phyloP scores from a whole-genome alignment of 2,329 filamentous ascomycete species.

The Alternaria conjuncta region DNA sequence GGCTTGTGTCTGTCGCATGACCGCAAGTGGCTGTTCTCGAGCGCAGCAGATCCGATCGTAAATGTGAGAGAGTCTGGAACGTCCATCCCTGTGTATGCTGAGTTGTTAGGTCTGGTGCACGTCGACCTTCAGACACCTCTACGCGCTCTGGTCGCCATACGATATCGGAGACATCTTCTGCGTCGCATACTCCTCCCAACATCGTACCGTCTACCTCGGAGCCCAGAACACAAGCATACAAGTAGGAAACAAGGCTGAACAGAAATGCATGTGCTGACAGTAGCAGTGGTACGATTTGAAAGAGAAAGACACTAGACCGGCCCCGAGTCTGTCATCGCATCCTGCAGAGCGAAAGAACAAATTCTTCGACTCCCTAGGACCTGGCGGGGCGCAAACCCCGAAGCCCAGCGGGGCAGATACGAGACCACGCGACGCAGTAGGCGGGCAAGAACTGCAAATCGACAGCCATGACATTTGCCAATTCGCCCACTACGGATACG shows the following conservation, averaged over 20 bases:
- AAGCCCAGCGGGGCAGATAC: slow-evolving; percentile 66
- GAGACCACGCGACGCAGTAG: slow-evolving; percentile 57
- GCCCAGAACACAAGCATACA: slow-evolving; percentile 88
- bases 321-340: slow-evolving; percentile 70
- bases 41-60: slow-evolving; percentile 89
- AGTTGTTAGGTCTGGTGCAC: slow-evolving; percentile 75
- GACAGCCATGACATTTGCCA: slow-evolving; percentile 79
- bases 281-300: slow-evolving; percentile 78
- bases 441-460: slow-evolving; percentile 77
- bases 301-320: slow-evolving; percentile 65
- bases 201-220: slow-evolving; percentile 86
- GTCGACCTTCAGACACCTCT: slow-evolving; percentile 74
- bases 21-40: slow-evolving; percentile 81
- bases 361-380: slow-evolving; percentile 91
- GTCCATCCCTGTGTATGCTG: background rate
- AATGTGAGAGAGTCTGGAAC: slow-evolving; percentile 62
- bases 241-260: slow-evolving; percentile 38
- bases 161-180: slow-evolving; percentile 97
- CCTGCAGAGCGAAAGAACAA: slow-evolving; percentile 79
- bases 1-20: slow-evolving; percentile 81
- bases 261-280: slow-evolving; percentile 10
- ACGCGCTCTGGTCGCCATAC: slow-evolving; percentile 90
- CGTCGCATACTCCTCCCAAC: slow-evolving; percentile 80
- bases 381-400: slow-evolving; percentile 80
- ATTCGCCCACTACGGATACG: slow-evolving; percentile 93